A percentile compares a stretch with the other conserved stretches of the same genome.
phyloP scores from a whole-genome alignment of 306 rosid genomes.

The Sicyos baderoa region DNA sequence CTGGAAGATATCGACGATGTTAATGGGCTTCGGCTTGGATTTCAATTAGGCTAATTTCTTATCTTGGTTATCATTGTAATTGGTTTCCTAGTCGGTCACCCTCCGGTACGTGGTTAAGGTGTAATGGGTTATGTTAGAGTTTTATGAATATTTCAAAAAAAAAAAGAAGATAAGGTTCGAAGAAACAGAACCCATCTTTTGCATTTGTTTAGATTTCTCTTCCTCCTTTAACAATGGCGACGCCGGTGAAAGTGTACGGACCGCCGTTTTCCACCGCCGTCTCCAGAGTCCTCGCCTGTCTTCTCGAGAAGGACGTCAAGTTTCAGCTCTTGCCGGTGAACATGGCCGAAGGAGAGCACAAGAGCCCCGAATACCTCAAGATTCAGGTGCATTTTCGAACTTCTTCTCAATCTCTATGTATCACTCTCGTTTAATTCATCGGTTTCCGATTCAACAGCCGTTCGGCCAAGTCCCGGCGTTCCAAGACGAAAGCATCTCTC shows the following conservation, averaged over 20 bases:
- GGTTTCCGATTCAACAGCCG: conserved; percentile 34
- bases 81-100: no score
- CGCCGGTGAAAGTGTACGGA: conserved; percentile 68
- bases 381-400: conserved; percentile 36
- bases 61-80: no score
- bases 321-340: conserved; percentile 53
- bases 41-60: no score
- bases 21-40: no score
- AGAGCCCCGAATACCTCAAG: conserved; percentile 53
- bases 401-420: not conserved
- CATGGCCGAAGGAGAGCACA: conserved; percentile 84
- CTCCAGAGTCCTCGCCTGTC: conserved; percentile 72
- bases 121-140: no score
- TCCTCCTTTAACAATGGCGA: conserved; percentile 33
- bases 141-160: no score
- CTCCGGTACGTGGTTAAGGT: no score
- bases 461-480: conserved; percentile 91
- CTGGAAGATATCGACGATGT: no score
- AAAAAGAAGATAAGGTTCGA: not conserved
- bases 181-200: not conserved
- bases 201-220: not conserved
- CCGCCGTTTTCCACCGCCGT: conserved; percentile 70
- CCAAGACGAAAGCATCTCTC: conserved; percentile 49
- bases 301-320: conserved; percentile 53
- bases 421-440: not conserved